Evolutionary conservation across 1,284 basidiomycete species (phyloP), one percentile per base, ranked within the genome.

Genomic region (Cutaneotrichosporon sp.): DNA sequence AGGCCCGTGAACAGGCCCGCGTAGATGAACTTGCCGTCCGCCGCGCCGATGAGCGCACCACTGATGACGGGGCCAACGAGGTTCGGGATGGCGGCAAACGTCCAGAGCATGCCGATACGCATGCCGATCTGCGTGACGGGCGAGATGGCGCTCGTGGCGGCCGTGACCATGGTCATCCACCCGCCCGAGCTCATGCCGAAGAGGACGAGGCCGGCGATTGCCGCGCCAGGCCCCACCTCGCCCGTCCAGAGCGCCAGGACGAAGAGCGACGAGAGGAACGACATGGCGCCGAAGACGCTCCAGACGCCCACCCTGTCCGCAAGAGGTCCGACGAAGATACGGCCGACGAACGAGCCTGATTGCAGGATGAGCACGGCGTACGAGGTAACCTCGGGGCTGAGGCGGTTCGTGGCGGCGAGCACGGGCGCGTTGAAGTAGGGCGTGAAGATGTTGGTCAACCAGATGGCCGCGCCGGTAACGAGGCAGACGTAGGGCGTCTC

Each of bases 81-180:
- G 20, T 70, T 57, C 0, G 74, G 69, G 5, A 76, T 38, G 2
- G 69, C 64, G 11, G 69, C 68, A 16, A 72, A 55, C 4, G 66
- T 67, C 75, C 76, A 76, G 9, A 63, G 61, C 74, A 78, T 74
- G 18, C 78, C 76, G 29, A 79, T 58, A 8, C 78, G 59, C 65
- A 76, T 70, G 0, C 78, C 78, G 54, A 76, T 72, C 58, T 79
- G 76, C 38, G 69, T 64, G 2, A 70, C 69, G 0, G 76, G 78
- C 9, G 67, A 71, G 55, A 79, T 72, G 1, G 70, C 60, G 0
- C 71, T 76, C 16, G 69, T 71, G 24, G 68, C 67, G n/a, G 77
- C 75, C 4, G 75, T 69, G 4, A 75, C 69, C 20, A 78, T 64
- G 2, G 74, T 69, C n/a, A 77, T 69, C 67, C 73, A 75, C 0